phyloP scores from a whole-genome alignment of 257 asterid species.

The Misopates orontium region DNA sequence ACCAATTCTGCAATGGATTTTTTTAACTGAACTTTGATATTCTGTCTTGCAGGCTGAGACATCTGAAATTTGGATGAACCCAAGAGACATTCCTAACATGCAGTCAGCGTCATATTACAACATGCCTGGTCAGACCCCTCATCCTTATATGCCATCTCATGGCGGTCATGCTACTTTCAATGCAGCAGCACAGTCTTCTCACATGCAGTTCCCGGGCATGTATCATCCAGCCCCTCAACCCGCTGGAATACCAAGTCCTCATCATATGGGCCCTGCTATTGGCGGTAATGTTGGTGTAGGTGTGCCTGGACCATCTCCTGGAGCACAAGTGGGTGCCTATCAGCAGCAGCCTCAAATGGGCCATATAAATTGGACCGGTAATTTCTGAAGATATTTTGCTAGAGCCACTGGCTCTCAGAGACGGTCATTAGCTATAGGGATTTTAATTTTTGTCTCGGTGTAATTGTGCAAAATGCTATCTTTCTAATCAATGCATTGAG shows the following conservation, averaged over 20 bases:
- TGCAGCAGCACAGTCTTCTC: conserved; percentile 82
- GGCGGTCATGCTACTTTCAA: conserved; percentile 77
- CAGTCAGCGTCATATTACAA: conserved; percentile 82
- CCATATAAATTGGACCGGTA: conserved; percentile 85
- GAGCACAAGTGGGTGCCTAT: conserved; percentile 78
- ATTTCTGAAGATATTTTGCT: conserved; percentile 53
- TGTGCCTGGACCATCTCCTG: conserved; percentile 76
- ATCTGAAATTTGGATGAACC: conserved; percentile 91
- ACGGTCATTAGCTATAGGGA: conserved; percentile 43
- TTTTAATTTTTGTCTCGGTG: conserved; percentile 42
- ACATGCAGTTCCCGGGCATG: conserved; percentile 87
- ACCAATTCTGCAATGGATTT: too few species aligned
- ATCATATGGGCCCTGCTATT: conserved; percentile 71
- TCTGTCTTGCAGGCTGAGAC: conserved; percentile 70
- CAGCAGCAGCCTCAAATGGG: conserved; percentile 96
- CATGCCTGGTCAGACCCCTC: conserved; percentile 87
- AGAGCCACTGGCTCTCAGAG: conserved; percentile 37
- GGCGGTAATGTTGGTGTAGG: conserved; percentile 82
- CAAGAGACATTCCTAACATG: conserved; percentile 63
- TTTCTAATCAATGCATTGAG: conserved; percentile 45
- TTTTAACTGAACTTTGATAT: too few species aligned
- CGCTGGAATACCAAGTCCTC: conserved; percentile 68
- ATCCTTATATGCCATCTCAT: conserved; percentile 80
- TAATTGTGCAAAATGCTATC: conserved; percentile 41
- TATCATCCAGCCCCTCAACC: conserved; percentile 72